These are phyloP conservation scores for Lasiodiplodia sp. DNA, from an alignment of 2,329 filamentous ascomycete genomes.

Conservation along the genomic window DNA sequence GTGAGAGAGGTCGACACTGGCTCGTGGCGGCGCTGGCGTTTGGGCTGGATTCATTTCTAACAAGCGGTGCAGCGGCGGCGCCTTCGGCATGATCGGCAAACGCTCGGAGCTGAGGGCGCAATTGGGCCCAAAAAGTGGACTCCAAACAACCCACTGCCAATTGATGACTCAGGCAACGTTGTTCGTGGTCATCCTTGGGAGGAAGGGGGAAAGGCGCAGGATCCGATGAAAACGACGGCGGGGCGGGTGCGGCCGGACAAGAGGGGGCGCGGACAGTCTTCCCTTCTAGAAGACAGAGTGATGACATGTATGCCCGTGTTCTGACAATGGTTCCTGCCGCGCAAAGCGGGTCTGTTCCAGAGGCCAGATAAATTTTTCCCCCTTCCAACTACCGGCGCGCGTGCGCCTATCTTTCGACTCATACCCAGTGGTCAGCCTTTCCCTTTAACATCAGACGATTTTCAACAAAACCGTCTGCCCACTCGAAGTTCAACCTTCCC, in stretches of 20 bases:
- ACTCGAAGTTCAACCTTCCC: conserved; percentile 27
- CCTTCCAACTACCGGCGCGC: conserved; percentile 5
- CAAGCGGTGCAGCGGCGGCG: conserved; percentile 11
- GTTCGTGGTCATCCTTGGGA: background rate
- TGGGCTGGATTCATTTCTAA: background rate
- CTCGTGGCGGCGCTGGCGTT: background rate
- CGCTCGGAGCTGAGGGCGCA: conserved; percentile 23
- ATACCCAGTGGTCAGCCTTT: conserved; percentile 3
- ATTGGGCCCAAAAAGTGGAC: conserved; percentile 7
- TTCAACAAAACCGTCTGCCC: conserved; percentile 25
- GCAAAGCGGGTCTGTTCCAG: conserved; percentile 18
- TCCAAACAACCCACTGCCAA: background rate
- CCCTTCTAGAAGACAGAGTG: background rate
- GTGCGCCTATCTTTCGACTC: conserved; percentile 8
- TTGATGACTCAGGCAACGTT: background rate
- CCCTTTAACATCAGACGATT: conserved; percentile 19
- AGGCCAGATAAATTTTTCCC: conserved; percentile 25
- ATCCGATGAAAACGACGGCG: background rate
- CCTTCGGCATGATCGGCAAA: conserved; percentile 27
- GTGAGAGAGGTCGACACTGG: background rate
- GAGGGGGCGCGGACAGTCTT: too few species aligned
- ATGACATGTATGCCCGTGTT: background rate
- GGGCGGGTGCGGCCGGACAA: conserved; percentile 6
- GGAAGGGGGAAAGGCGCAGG: background rate
- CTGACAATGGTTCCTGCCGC: conserved; percentile 1